These are phyloP conservation scores for Botryotinia calthae DNA, from an alignment of 2,329 filamentous ascomycete genomes.

Conservation along the genomic window DNA sequence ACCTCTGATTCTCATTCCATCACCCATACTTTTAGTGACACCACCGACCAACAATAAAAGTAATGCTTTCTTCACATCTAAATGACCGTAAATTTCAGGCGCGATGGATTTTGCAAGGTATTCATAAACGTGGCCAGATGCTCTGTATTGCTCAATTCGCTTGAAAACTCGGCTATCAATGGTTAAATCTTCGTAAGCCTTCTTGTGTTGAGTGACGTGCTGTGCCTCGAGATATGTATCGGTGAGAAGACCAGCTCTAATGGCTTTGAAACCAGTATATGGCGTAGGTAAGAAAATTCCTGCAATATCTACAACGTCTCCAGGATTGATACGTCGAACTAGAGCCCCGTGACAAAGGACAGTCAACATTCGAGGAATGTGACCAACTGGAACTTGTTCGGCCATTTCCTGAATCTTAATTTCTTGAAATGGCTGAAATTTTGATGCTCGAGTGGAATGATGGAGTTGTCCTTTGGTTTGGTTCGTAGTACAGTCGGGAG, in stretches of 20 bases:
- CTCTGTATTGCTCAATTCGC: conserved; percentile 80
- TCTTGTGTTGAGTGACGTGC: conserved; percentile 92
- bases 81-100: conserved; percentile 92
- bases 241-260: conserved; percentile 91
- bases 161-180: conserved; percentile 77
- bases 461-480: conserved; percentile 92
- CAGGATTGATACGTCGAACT: conserved; percentile 84
- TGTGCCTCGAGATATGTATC: conserved; percentile 97
- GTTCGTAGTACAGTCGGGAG: conserved; percentile 83
- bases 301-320: conserved; percentile 89
- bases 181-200: conserved; percentile 89
- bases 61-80: conserved; percentile 97
- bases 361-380: conserved; percentile 90
- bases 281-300: conserved; percentile 96
- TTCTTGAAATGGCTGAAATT: conserved; percentile 96
- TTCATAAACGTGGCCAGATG: conserved; percentile 90
- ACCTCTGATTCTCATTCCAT: conserved; percentile 97
- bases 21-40: conserved; percentile 93
- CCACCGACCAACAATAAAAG: conserved; percentile 94
- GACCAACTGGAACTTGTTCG: conserved; percentile 97
- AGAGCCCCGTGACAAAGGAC: conserved; percentile 85
- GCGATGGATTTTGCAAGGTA: conserved; percentile 94
- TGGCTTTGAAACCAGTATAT: conserved; percentile 98
- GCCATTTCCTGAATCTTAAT: conserved; percentile 98
- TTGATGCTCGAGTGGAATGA: conserved; percentile 91